Percentiles rank a stretch among this genome's conserved stretches.
Evolutionary conservation across 2,329 filamentous ascomycete species (phyloP).

Genomic region (Coniochaeta ligniaria): DNA sequence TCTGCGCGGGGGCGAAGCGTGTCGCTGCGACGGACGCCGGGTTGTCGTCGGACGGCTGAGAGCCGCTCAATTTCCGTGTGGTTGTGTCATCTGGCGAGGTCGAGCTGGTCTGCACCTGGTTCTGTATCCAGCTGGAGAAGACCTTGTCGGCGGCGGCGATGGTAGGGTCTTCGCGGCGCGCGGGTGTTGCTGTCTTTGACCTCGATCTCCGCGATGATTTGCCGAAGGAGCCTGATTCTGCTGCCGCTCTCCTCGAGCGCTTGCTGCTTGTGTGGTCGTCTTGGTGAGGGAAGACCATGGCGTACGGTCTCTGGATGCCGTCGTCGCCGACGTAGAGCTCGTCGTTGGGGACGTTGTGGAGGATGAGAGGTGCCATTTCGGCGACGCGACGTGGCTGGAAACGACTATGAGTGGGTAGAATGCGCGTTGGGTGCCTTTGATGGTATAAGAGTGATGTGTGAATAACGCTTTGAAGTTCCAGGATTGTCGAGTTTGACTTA

Average conservation of each 20-base stretch:
- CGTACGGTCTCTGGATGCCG: slow-evolving; percentile 58
- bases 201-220: slow-evolving; percentile 59
- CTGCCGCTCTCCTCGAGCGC: slow-evolving; percentile 44
- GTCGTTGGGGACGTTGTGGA: slow-evolving; percentile 63
- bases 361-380: slow-evolving; percentile 56
- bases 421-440: too few species aligned
- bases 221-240: slow-evolving; percentile 59
- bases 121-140: slow-evolving; percentile 51
- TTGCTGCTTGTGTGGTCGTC: slow-evolving; percentile 41
- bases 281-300: slow-evolving; percentile 58
- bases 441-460: too few species aligned
- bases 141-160: slow-evolving; percentile 54
- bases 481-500: not conserved
- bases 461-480: too few species aligned
- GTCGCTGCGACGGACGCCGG: slow-evolving; percentile 18
- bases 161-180: slow-evolving; percentile 54
- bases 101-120: slow-evolving; percentile 29
- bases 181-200: slow-evolving; percentile 52
- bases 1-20: slow-evolving; percentile 22
- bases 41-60: slow-evolving; percentile 26
- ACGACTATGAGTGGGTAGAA: too few species aligned
- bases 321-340: slow-evolving; percentile 61
- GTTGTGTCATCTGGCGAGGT: slow-evolving; percentile 18
- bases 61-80: slow-evolving; percentile 10
- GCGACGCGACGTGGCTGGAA: not conserved